Evolutionary conservation across 257 asterid species (phyloP), one percentile per base, ranked within the genome.

Genomic region (Solanum sejunctum): DNA sequence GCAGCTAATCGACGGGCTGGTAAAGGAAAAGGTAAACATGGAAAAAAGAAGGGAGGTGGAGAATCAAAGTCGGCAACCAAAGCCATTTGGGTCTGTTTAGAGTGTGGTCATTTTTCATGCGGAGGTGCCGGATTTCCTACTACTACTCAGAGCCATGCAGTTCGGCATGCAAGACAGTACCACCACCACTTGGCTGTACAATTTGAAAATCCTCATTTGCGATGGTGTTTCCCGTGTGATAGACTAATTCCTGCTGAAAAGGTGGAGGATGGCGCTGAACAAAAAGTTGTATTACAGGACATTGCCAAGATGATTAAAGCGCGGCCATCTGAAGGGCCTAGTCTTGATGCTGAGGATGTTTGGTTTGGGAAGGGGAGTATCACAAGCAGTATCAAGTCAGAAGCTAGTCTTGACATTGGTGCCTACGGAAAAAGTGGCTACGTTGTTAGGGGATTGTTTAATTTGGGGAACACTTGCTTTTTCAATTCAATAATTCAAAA

Each of bases 381-480:
- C 82, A 84, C 89, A 0, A 86, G 89, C 88, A 92, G 85, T 26
- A 45, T 89, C 66, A 91, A 90, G 87, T 84, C 89, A 10, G 97
- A 87, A 83, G 84, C 87, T 80, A 84, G 86, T 82, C 52, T 82
- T 20, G 83, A 86, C 80, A 88, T 72, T 84, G 84, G 77, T 56
- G 86, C 85, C n/a, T 86, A 86, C 89, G 88, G 78, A 17, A 88
- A 67, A 69, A 70, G 83, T 71, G 86, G 89, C 41, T 88, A 89
- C 89, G 79, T 84, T 17, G 87, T 94, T 56, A 92, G 93, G 91
- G 99, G 99, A 70, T 88, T 96, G 86, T 81, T 91, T 86, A 96
- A 96, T 94, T 87, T 96, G 90, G 99, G 99, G 83, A 96, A 96
- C 88, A 93, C 99, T 2, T 96, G 99, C 89, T 96, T 96, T 91